Percentiles rank a stretch among this genome's conserved stretches.
Conservation (phyloP, 495 filamentous ascomycete species). For the Aspergillus sclerotioniger region DNA sequence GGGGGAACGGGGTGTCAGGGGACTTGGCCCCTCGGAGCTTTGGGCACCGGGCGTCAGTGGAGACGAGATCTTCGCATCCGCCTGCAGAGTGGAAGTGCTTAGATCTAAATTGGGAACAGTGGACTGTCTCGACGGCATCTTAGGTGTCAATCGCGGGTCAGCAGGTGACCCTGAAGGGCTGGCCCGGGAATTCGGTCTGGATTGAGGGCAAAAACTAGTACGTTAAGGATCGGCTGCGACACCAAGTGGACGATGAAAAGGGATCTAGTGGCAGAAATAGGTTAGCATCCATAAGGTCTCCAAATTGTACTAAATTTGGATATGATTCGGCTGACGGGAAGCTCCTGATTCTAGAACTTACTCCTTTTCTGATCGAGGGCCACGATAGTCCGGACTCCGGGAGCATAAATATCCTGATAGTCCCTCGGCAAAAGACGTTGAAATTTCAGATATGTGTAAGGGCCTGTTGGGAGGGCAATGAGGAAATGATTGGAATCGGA, state of each 20-base stretch:
- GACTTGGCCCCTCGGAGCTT: slow-evolving; percentile 42
- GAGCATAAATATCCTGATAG: slow-evolving; percentile 8
- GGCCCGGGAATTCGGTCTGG: not conserved
- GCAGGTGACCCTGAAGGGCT: slow-evolving; percentile 2
- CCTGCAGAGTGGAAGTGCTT: slow-evolving; percentile 34
- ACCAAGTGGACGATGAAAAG: not conserved
- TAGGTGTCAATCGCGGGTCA: slow-evolving; percentile 24
- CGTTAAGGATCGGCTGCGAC: not conserved
- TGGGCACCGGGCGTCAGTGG: slow-evolving; percentile 38
- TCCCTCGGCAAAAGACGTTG: not conserved
- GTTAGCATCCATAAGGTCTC: not conserved
- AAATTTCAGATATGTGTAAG: slow-evolving; percentile 1
- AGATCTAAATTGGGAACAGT: slow-evolving; percentile 46
- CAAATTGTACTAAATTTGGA: not conserved
- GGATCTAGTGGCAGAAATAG: not conserved
- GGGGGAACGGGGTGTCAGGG: slow-evolving; percentile 44
- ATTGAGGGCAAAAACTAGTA: not conserved
- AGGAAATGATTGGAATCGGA: slow-evolving; percentile 20
- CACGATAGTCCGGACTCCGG: not conserved
- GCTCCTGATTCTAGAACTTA: slow-evolving; percentile 6
- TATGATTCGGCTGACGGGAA: not conserved
- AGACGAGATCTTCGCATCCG: slow-evolving; percentile 32
- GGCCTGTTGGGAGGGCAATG: not conserved
- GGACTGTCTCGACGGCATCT: slow-evolving; percentile 45
- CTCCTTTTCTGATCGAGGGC: slow-evolving; percentile 4